Evolutionary conservation across 768 basidiomycete species (phyloP), one percentile per base, ranked within the genome.

Genomic region (Lactarius pseudohatsudake): DNA sequence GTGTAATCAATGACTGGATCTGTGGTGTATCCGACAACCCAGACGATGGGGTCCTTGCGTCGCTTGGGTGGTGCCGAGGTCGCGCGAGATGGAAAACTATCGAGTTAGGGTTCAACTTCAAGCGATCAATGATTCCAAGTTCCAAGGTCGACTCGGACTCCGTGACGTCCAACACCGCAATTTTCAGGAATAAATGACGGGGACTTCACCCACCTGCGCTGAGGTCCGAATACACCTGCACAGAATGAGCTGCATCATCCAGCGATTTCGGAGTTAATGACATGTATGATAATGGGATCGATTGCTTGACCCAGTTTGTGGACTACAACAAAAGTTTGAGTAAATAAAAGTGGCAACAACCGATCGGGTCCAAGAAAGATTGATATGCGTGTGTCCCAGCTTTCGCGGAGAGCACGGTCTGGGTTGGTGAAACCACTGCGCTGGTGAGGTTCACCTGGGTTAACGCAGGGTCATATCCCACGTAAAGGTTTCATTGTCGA

Each of bases 161-260:
- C 34, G 36, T 13, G 36, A 7, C 36, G 11, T 68, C 57, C 22
- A 75, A 61, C 13, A 10, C 58, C 1, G 74, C 75, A 16, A 58
- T 57, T 2, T 1, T 20, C 2, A 22, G 7, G 62, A 76, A 76
- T 8, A 67, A 47, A 26, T 54, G 45, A 9, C 74, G 71, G 45
- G 64, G 15, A 63, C 20, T 13, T 3, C 11, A 62, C 70, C n/a
- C 55, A 78, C 77, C 79, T 64, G 71, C 77, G 59, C 75, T 79
- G 45, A 80, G 76, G 62, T 80, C 79, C 0, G 78, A 74, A 64
- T 80, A 81, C 4, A 81, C 71, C 62, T 80, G 75, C 7, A 79
- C 75, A n/a, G 41, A 8, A 64, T 81, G 80, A 16, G 72, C 32
- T 22, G 66, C 65, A 9, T 74, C 76, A 61, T 81, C 78, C 16